Conservation (phyloP, 2,329 filamentous ascomycete species). For the Dactylonectria macrodidyma region DNA sequence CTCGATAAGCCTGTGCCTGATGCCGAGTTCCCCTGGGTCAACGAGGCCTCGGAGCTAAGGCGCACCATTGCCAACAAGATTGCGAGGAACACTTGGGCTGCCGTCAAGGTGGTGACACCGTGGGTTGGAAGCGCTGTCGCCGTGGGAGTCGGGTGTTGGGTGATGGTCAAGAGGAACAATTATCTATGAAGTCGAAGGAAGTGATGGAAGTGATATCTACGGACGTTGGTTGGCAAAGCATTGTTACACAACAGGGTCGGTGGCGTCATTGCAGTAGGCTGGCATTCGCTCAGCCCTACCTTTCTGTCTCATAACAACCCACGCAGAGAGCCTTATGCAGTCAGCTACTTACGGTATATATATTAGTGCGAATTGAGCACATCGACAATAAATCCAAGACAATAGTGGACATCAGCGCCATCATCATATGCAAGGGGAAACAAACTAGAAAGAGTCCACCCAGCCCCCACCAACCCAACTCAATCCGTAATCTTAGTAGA, state of each 20-base stretch:
- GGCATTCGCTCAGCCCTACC: neutral
- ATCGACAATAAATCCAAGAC: too few species aligned
- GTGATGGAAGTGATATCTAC: neutral
- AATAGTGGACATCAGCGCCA: too few species aligned
- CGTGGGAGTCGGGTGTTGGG: constrained; percentile 33
- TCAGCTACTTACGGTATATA: too few species aligned
- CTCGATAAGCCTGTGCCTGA: constrained; percentile 51
- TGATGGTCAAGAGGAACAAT: constrained; percentile 18
- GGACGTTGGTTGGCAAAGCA: neutral
- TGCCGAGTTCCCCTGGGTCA: constrained; percentile 50
- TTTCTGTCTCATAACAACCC: neutral
- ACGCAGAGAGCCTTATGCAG: neutral
- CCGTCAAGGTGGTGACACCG: constrained; percentile 25
- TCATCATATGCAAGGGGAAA: too few species aligned
- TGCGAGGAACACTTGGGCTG: constrained; percentile 22
- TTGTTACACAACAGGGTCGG: neutral
- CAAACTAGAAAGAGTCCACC: neutral
- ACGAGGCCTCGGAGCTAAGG: constrained; percentile 47
- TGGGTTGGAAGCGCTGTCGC: constrained; percentile 36
- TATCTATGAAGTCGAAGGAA: neutral
- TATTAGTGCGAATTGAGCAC: too few species aligned
- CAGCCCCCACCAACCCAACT: neutral
- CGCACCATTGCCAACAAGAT: constrained; percentile 29
- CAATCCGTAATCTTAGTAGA: neutral
- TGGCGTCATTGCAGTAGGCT: neutral